phyloP scores from a whole-genome alignment of 768 basidiomycete genomes.

The Phlebiopsis flavidoalba region DNA sequence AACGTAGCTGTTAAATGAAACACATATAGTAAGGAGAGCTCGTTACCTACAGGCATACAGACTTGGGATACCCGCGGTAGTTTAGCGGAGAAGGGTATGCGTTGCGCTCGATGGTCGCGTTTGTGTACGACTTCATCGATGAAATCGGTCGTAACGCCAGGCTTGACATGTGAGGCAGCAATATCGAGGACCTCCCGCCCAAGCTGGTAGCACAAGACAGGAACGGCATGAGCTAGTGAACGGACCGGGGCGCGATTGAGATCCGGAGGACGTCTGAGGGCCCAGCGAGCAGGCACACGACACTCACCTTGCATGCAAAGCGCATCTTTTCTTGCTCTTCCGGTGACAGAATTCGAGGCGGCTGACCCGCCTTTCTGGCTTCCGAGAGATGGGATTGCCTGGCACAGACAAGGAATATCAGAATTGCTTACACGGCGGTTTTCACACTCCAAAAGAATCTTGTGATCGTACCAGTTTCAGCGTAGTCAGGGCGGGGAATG shows the following conservation, averaged over 20 bases:
- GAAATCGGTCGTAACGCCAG: constrained; percentile 96
- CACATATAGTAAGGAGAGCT: neutral
- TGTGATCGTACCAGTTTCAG: constrained; percentile 52
- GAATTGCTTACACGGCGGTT: constrained; percentile 18
- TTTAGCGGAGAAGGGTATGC: constrained; percentile 93
- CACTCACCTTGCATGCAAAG: constrained; percentile 71
- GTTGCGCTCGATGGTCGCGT: constrained; percentile 83
- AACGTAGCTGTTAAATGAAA: neutral
- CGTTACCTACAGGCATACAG: constrained; percentile 82
- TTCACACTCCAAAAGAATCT: constrained; percentile 28
- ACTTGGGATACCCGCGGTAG: constrained; percentile 91
- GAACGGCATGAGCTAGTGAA: constrained; percentile 7
- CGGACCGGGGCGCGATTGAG: neutral
- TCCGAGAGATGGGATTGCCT: constrained; percentile 63
- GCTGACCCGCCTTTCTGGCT: constrained; percentile 48
- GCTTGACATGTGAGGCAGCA: constrained; percentile 76
- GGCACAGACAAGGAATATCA: constrained; percentile 10
- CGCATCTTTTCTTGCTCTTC: constrained; percentile 91
- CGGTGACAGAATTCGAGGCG: constrained; percentile 56
- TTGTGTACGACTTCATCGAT: constrained; percentile 91
- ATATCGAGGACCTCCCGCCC: constrained; percentile 90
- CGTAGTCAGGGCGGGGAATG: constrained; percentile 89
- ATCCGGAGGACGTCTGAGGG: constrained; percentile 1
- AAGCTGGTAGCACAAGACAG: constrained; percentile 44
- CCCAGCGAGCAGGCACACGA: constrained; percentile 2